Evolutionary conservation across 352 stramenopile species (phyloP).

Genomic region (Pythium oligandrum): DNA sequence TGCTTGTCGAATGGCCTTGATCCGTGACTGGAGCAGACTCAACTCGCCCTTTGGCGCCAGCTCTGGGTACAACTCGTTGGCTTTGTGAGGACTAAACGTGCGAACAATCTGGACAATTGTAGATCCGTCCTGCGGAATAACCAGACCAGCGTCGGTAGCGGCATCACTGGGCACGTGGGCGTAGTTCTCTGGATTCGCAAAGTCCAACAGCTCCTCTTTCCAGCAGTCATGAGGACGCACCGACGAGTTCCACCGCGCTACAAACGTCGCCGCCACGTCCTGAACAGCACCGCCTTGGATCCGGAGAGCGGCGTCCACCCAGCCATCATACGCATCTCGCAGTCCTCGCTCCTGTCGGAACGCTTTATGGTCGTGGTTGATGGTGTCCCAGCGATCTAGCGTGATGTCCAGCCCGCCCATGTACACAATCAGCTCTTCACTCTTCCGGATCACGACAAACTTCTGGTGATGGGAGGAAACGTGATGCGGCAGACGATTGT

Average conservation of each 20-base stretch:
- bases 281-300: slow-evolving; percentile 35
- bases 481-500: slow-evolving; percentile 7
- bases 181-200: slow-evolving; percentile 39
- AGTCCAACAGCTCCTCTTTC: slow-evolving; percentile 42
- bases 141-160: slow-evolving; percentile 3
- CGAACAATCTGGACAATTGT: slow-evolving; percentile 43
- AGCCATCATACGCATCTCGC: slow-evolving; percentile 35
- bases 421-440: slow-evolving; percentile 32
- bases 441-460: slow-evolving; percentile 4
- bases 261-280: slow-evolving; percentile 65
- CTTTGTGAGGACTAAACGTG: slow-evolving; percentile 45
- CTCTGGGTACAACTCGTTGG: slow-evolving; percentile 22
- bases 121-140: slow-evolving; percentile 11
- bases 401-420: slow-evolving; percentile 54
- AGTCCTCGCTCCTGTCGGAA: slow-evolving; percentile 35
- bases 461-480: slow-evolving; percentile 18
- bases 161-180: slow-evolving; percentile 4
- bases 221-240: slow-evolving; percentile 30
- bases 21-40: slow-evolving; percentile 39
- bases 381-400: slow-evolving; percentile 56
- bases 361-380: slow-evolving; percentile 41
- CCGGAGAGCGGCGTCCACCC: slow-evolving; percentile 51
- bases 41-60: slow-evolving; percentile 54
- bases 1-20: slow-evolving; percentile 53
- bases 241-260: slow-evolving; percentile 53